phyloP scores from a whole-genome alignment of 495 filamentous ascomycete genomes.

The Cercophora sp. region DNA sequence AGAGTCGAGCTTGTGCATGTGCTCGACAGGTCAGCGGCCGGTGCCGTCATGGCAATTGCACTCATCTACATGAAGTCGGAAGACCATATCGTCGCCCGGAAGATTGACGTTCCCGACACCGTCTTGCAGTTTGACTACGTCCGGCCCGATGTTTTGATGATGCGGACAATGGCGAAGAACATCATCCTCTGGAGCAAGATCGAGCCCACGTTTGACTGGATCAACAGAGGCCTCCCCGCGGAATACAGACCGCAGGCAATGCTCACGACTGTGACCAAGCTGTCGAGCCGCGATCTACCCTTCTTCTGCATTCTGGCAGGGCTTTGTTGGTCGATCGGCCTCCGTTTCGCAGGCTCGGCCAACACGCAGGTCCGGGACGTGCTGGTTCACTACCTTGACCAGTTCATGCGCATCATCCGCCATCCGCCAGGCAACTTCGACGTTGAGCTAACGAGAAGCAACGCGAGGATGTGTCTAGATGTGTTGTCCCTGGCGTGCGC shows the following conservation, averaged over 20 bases:
- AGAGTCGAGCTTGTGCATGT: constrained; percentile 86
- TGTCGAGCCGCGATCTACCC: constrained; percentile 76
- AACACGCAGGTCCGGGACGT: constrained; percentile 68
- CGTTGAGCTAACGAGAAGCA: constrained; percentile 70
- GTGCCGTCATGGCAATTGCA: constrained; percentile 82
- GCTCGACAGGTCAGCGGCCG: constrained; percentile 86
- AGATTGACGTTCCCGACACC: constrained; percentile 89
- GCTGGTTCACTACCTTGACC: constrained; percentile 77
- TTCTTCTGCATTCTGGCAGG: constrained; percentile 91
- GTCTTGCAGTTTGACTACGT: constrained; percentile 90
- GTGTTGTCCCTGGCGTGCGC: constrained; percentile 74
- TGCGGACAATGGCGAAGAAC: constrained; percentile 86
- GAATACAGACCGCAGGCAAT: constrained; percentile 55
- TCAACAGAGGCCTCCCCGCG: constrained; percentile 65
- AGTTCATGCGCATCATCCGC: constrained; percentile 75
- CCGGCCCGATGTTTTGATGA: constrained; percentile 84
- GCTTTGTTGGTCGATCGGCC: constrained; percentile 76
- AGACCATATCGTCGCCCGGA: constrained; percentile 80
- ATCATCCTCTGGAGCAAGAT: constrained; percentile 93
- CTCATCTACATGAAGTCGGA: constrained; percentile 98
- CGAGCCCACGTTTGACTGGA: constrained; percentile 64
- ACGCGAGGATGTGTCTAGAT: constrained; percentile 86
- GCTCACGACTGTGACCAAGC: constrained; percentile 49
- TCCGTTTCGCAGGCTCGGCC: constrained; percentile 85
- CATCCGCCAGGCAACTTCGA: constrained; percentile 71